These are phyloP conservation scores for Epichloe sylvatica DNA, from an alignment of 2,329 filamentous ascomycete genomes.

Conservation along the genomic window DNA sequence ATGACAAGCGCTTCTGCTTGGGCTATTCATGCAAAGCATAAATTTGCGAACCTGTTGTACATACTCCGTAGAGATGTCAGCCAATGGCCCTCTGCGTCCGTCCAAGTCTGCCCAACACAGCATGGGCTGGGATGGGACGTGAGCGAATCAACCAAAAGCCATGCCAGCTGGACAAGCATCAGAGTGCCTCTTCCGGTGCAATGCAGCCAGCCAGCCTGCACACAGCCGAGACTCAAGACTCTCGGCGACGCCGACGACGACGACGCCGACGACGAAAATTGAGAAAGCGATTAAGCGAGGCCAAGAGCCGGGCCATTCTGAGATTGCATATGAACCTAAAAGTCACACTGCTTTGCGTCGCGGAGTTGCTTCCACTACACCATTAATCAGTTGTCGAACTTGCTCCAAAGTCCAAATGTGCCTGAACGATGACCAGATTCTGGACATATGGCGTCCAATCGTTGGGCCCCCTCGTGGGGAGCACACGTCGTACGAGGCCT, in stretches of 20 bases:
- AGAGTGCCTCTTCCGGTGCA: too few relatives aligned
- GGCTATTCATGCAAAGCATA: slow-evolving; percentile 2
- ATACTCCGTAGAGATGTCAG: not conserved
- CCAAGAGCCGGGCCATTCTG: too few relatives aligned
- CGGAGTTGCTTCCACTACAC: too few relatives aligned
- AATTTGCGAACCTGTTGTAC: not conserved
- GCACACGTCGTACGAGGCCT: not conserved
- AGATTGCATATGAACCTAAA: too few relatives aligned
- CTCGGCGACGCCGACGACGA: too few relatives aligned
- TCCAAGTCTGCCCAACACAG: not conserved
- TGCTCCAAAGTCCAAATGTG: not conserved
- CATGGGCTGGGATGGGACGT: not conserved
- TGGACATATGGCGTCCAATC: not conserved
- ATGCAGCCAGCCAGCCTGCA: too few relatives aligned
- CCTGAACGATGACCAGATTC: slow-evolving; percentile 1
- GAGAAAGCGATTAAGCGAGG: too few relatives aligned
- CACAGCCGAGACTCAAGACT: too few relatives aligned
- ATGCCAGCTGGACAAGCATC: too few relatives aligned
- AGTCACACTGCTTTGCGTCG: too few relatives aligned
- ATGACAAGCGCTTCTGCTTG: not conserved
- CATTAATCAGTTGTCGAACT: not conserved
- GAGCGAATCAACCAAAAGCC: too few relatives aligned
- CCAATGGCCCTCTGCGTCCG: not conserved
- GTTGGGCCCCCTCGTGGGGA: not conserved
- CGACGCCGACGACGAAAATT: too few relatives aligned